phyloP scores from a whole-genome alignment of 164 flowering plant genomes.

The Paratinospora sagittata region DNA sequence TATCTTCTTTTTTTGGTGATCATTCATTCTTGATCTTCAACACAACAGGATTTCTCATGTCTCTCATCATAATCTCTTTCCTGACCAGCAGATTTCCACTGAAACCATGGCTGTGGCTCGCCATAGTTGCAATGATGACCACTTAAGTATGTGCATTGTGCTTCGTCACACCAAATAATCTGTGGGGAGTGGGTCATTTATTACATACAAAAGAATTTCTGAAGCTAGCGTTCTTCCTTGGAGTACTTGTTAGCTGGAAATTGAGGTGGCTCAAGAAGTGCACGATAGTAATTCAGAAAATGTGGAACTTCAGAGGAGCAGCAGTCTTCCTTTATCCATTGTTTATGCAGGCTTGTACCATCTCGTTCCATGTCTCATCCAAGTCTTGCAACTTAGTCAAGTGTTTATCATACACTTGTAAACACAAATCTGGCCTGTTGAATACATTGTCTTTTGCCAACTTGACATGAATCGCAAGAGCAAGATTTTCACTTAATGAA shows the following conservation, averaged over 20 bases:
- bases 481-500: background rate
- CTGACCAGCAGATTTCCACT: conserved; percentile 10
- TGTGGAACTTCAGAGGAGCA: background rate
- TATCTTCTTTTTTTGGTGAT: no score
- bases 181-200: background rate
- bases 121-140: conserved; percentile 6
- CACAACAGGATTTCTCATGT: no score
- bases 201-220: background rate
- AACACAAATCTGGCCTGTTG: background rate
- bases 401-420: no score
- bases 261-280: background rate
- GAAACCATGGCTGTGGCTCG: background rate
- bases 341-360: no score
- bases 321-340: background rate
- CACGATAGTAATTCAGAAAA: background rate
- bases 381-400: no score
- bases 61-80: conserved; percentile 6
- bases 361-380: no score
- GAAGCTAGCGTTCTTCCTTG: background rate
- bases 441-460: background rate
- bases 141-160: background rate
- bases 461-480: background rate
- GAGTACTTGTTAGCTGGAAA: background rate
- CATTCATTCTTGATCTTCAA: conserved; percentile 3
- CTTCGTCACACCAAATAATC: background rate